These are phyloP conservation scores for Spatholobus suberectus DNA, from an alignment of 306 rosid species.

Conservation along the genomic window DNA sequence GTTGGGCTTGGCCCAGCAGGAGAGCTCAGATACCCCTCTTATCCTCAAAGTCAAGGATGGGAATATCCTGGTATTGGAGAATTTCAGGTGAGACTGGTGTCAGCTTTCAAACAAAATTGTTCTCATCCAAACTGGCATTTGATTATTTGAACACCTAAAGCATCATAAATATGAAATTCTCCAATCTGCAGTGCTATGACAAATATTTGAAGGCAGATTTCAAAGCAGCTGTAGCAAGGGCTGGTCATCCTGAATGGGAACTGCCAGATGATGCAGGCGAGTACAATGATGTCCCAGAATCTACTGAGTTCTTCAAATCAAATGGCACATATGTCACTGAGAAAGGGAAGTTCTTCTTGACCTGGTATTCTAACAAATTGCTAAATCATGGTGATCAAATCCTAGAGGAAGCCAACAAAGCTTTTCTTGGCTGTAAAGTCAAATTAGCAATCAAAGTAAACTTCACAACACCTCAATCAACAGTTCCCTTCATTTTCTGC, in stretches of 20 bases:
- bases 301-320: conserved; percentile 68
- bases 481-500: neutral
- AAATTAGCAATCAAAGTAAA: conserved; percentile 81
- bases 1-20: conserved; percentile 91
- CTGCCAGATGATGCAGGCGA: conserved; percentile 81
- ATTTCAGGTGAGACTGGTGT: conserved; percentile 69
- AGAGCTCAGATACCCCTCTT: conserved; percentile 91
- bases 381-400: conserved; percentile 80
- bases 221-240: conserved; percentile 65
- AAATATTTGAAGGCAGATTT: conserved; percentile 73
- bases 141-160: neutral
- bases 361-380: conserved; percentile 81
- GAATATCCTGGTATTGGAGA: conserved; percentile 88
- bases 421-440: conserved; percentile 66
- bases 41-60: conserved; percentile 89
- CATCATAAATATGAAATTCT: conserved; percentile 31
- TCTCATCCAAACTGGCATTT: neutral
- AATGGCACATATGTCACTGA: conserved; percentile 74
- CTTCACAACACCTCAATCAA: conserved; percentile 19
- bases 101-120: neutral
- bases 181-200: conserved; percentile 89
- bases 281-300: conserved; percentile 75
- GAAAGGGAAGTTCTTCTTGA: conserved; percentile 86
- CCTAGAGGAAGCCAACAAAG: conserved; percentile 77
- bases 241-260: conserved; percentile 83